Base-by-base conservation (phyloP, 2,329 filamentous ascomycete genomes). In the Septoria linicola region DNA sequence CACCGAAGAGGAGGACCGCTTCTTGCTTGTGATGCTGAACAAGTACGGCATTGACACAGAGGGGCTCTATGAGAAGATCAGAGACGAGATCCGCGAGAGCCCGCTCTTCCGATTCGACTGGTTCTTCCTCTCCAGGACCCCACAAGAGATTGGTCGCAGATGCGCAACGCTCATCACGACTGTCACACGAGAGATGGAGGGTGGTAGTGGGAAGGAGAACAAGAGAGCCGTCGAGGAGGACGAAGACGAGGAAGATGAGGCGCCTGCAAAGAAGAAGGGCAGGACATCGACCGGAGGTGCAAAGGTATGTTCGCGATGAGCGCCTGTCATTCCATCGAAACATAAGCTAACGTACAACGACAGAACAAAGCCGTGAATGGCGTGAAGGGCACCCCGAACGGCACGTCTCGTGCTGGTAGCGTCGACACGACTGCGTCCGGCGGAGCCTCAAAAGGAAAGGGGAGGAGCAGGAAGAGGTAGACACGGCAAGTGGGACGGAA, bases 31-130 rank as follows among this genome's bases (percentile, higher is more conserved):
- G 42, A 86, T 96, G 73, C 79, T 99, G 4, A 90, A 99, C 72
- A 88, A 86, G 70, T 87, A 90, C 63, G 93, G 95, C 5, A 84
- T 99, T 30, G 95, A 99, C 67, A 87, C 87, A 1, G 92, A 97
- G 63, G 83, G 83, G 27, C 80, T 99, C 57, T 95, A 93, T 69
- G 93, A 99, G 63, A 85, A 84, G 69, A 96, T 99, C 66, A 86
- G 93, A n/a, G 92, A 97, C 59, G 93, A 97, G 68, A 96, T 99
- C 59, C 87, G 91, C 27, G 90, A 96, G 59, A 92, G 87, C 50
- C 91, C 93, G 8, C 77, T 99, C 3, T 99, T 99, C 80, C 84
- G 93, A 32, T 99, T 99, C 65, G 93, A 99, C 69, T 99, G 95
- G 95, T 99, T 99, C 76, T 96, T 99, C 78, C 80, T 99, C 34